Base-by-base conservation (phyloP, 2,329 filamentous ascomycete species). In the Metarhizium guizhouense region DNA sequence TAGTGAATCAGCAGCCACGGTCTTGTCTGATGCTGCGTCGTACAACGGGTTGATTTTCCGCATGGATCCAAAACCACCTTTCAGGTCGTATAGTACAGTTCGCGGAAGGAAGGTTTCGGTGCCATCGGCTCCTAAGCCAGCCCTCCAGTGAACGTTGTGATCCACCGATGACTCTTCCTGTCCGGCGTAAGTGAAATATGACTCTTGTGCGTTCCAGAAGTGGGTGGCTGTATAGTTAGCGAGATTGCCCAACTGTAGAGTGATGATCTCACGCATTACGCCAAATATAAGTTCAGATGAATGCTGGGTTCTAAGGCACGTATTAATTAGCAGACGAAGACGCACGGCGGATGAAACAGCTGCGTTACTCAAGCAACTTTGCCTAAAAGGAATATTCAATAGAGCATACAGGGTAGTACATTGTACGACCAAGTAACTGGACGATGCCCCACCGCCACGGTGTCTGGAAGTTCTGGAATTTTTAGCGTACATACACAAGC, bases 151-250 rank as follows among this genome's bases (percentile, higher is more conserved):
- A 52, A 97, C 78, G 67, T 88, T 76, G 59, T 85, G 77, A 47
- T 74, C 68, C 1, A 75, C 60, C 2, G 58, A 58, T 0, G 70
- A 63, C 14, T 64, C 57, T 11, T 68, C 65, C n/a, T 71, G 59
- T 49, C 81, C 75, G 2, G 77, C 78, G 66, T 96, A 97, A 14
- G 92, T 96, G 68, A 97, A 97, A 72, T 99, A 99, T 1, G 93
- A 96, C 77, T 99, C 94, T 88, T 96, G 93, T 6, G 88, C 79
- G 65, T 99, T 99, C 94, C 94, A 99, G 71, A 96, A 99, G 74
- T 99, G 94, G 0, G 92, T 95, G 34, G 88, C 92, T 25, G 95
- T 76, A 66, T 96, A 95, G 71, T 99, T 99, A 69, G 88, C 92
- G 67, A 88, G 85, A 68, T 95, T 87, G 47, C 94, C 94, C 58